Evolutionary conservation across 768 basidiomycete species (phyloP).

Genomic region (Hygrophorus pudorinus): DNA sequence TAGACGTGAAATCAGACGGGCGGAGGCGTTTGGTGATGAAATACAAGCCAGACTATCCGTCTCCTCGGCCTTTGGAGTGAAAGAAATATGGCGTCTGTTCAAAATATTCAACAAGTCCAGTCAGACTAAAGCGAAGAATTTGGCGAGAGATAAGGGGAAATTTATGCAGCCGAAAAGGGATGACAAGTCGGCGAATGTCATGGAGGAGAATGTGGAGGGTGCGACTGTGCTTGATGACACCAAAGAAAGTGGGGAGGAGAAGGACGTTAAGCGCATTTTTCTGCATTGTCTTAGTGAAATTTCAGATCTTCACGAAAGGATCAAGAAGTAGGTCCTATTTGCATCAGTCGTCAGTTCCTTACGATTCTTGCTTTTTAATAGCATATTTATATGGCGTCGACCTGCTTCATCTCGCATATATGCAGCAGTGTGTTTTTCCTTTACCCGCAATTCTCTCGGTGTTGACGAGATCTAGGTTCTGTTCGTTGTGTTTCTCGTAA

Average conservation of each 20-base stretch:
- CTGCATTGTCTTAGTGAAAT: conserved; percentile 35
- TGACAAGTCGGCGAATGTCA: not conserved
- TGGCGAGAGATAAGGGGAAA: conserved; percentile 13
- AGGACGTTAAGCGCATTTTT: conserved; percentile 31
- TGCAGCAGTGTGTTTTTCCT: conserved; percentile 27
- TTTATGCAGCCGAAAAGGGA: not conserved
- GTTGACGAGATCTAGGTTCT: conserved; percentile 24
- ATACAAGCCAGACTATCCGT: conserved; percentile 36
- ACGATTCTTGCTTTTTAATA: conserved; percentile 14
- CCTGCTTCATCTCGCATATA: conserved; percentile 41
- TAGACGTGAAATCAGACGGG: conserved; percentile 36
- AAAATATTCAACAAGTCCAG: conserved; percentile 29
- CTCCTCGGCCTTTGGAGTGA: conserved; percentile 34
- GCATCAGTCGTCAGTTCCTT: conserved; percentile 1
- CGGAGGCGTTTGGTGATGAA: conserved; percentile 42
- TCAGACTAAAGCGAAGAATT: conserved; percentile 22
- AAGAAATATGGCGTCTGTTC: conserved; percentile 46
- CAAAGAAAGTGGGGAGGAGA: conserved; percentile 25
- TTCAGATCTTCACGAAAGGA: conserved; percentile 52
- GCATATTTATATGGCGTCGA: conserved; percentile 61
- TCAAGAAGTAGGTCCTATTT: conserved; percentile 42
- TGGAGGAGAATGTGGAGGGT: conserved; percentile 9
- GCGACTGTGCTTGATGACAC: conserved; percentile 21
- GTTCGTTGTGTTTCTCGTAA: conserved; percentile 26
- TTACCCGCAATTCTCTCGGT: conserved; percentile 1